Evolutionary conservation across 139 green algal genomes (phyloP), one percentile per base, ranked within the genome.

Genomic region (Spirogloea muscicola): DNA sequence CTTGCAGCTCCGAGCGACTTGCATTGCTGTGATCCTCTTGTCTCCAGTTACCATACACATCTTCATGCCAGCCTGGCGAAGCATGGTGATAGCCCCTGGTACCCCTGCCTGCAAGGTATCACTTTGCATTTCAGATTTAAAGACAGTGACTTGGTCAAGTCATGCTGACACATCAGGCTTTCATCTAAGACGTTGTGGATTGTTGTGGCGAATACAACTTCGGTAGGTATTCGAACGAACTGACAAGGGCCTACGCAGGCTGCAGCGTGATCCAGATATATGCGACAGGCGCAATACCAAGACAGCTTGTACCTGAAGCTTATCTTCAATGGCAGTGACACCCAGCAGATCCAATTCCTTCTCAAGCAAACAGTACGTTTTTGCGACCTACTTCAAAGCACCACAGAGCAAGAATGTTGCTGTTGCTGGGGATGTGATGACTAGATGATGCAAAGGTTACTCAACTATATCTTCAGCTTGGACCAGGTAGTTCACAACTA

Each of bases 41-140:
- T 91, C 86, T 68, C 77, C 74, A 25, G 79, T 85, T 9, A 85
- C 25, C 63, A 85, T 66, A 63, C 76, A 85, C 2, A 85, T 42
- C 2, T 72, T 52, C 18, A 85, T 83, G 25, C 74, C 74, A 29
- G 79, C 79, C 13, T 46, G 34, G 4, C 58, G n/a, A 42, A 85
- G 44, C 13, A 71, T 21, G 2, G 25, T 39, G 48, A 82, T 69
- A 2, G 77, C 75, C 29, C 81, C 71, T 21, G 69, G 77, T 43
- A 84, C 72, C 33, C 49, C 29, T n/a, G 72, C 75, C 27, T 70
- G 69, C 36, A 72, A 13, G 25, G 48, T 33, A 13, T 38, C 42
- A 31, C 68, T 42, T 7, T 84, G 77, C 48, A 84, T 41, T 33
- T 65, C 70, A 52, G 81, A 71, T 42, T 84, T 61, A 33, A 84